A percentile compares a stretch with the other conserved stretches of the same genome.
phyloP scores from a whole-genome alignment of 208 protist species.

The Trypanosoma grayi region DNA sequence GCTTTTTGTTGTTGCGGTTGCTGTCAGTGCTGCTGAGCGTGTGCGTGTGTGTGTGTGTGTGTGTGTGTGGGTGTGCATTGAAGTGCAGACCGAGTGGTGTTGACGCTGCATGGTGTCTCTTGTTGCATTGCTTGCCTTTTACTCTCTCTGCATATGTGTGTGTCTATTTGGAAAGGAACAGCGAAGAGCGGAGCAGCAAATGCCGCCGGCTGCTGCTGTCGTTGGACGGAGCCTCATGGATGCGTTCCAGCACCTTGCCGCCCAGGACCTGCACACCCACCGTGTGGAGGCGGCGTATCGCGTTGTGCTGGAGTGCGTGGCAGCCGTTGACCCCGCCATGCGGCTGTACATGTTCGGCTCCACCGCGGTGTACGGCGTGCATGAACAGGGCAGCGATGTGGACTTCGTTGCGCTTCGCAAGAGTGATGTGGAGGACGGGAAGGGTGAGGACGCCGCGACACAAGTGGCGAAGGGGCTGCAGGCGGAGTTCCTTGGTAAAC shows the following conservation, averaged over 20 bases:
- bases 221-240: conserved; percentile 25
- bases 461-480: conserved; percentile 70
- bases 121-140: too few species aligned
- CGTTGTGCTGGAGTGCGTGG: conserved; percentile 40
- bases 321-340: conserved; percentile 45
- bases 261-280: conserved; percentile 38
- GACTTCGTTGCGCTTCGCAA: conserved; percentile 71
- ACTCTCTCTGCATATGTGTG: not conserved
- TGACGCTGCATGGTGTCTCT: too few species aligned
- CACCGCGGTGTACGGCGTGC: conserved; percentile 66
- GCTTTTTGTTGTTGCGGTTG: not conserved
- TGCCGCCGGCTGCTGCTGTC: conserved; percentile 10
- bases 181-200: conserved; percentile 1
- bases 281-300: conserved; percentile 43
- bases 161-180: not conserved
- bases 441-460: conserved; percentile 49
- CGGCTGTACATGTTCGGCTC: conserved; percentile 82
- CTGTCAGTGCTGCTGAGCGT: not conserved
- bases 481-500: conserved; percentile 47
- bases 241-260: conserved; percentile 20
- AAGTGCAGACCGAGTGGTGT: too few species aligned
- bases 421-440: conserved; percentile 45
- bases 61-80: not conserved
- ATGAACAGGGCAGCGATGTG: conserved; percentile 68
- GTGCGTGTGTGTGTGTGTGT: conserved; percentile 4